Base-by-base conservation (phyloP, 768 basidiomycete species). In the Fomitopsis pulvina region DNA sequence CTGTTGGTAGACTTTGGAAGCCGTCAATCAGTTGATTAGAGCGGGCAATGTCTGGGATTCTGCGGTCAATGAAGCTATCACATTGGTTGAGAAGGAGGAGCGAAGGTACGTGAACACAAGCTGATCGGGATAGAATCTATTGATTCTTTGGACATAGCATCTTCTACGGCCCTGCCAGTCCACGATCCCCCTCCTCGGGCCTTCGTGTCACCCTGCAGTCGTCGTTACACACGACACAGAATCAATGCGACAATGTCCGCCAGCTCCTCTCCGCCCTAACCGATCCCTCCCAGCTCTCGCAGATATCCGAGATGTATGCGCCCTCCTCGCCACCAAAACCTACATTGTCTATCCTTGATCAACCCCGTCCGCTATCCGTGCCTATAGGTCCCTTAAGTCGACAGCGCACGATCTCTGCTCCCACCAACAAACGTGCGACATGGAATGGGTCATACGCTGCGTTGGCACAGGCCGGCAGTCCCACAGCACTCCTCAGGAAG, bases 281-380 rank as follows among this genome's bases (percentile, higher is more conserved):
- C 0, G 79, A 77, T 6, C 83, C 85, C 6, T 63, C 75, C 12
- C 82, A 87, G 55, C 70, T 90, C n/a, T 74, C 83, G 9, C 89
- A 87, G 60, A 73, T 92, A 10, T 72, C 85, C 10, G 89, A 89
- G 66, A 92, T 92, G 90, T 92, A 92, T 63, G 87, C 87, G 0
- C 89, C 90, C 4, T 77, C 87, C 0, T 87, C 84, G 0, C 84
- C 86, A 3, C 53, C 60, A 11, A 60, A 59, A 11, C 55, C 63
- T 52, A 29, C 65, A 56, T 56, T 63, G 61, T 24, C 53, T 25
- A 24, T 71, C 53, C 58, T 52, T 54, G 61, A 57, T 55, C 63
- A 48, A 32, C 72, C 16, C 54, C 63, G 76, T 47, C 79, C 76
- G 0, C 70, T 76, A 53, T 77, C 80, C 52, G 65, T 73, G 48